Conservation (phyloP, 2,329 filamentous ascomycete species). For the Phoma herbarum region DNA sequence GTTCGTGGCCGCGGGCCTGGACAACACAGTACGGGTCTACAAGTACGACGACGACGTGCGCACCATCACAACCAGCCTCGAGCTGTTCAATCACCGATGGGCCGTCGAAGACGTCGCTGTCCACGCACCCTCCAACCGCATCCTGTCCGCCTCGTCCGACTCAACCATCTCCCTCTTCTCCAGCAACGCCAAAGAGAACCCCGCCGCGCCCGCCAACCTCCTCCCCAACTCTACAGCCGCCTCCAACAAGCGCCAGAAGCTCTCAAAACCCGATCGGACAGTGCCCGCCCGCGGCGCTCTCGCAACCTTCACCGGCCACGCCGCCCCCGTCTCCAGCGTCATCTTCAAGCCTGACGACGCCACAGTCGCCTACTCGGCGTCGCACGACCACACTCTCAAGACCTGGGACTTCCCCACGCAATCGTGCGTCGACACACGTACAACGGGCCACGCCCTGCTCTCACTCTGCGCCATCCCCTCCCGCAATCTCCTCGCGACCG, state of each 20-base stretch:
- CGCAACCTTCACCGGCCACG: slow-evolving; percentile 75
- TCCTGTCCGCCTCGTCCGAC: slow-evolving; percentile 87
- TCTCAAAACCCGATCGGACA: slow-evolving; percentile 64
- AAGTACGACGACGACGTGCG: slow-evolving; percentile 76
- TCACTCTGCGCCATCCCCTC: slow-evolving; percentile 78
- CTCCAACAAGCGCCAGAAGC: slow-evolving; percentile 79
- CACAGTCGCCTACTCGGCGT: slow-evolving; percentile 90
- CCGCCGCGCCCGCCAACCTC: slow-evolving; percentile 73
- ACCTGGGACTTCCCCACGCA: slow-evolving; percentile 91
- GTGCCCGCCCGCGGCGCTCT: slow-evolving; percentile 82
- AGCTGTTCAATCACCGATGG: slow-evolving; percentile 83
- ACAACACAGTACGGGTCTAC: slow-evolving; percentile 88
- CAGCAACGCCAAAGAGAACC: slow-evolving; percentile 77
- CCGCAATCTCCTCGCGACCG: slow-evolving; percentile 72
- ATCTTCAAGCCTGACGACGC: slow-evolving; percentile 85
- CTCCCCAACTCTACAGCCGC: slow-evolving; percentile 71
- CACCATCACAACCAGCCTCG: slow-evolving; percentile 75
- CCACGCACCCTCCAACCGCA: slow-evolving; percentile 74
- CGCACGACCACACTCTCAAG: slow-evolving; percentile 87
- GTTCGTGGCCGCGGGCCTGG: slow-evolving; percentile 83
- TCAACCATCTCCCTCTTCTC: slow-evolving; percentile 89
- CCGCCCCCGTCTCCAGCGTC: slow-evolving; percentile 76
- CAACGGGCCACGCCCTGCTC: slow-evolving; percentile 83
- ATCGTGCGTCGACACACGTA: slow-evolving; percentile 79
- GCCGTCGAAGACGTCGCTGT: slow-evolving; percentile 78